Conservation (phyloP, 164 flowering plant genomes). For the Vitis amurensis region DNA sequence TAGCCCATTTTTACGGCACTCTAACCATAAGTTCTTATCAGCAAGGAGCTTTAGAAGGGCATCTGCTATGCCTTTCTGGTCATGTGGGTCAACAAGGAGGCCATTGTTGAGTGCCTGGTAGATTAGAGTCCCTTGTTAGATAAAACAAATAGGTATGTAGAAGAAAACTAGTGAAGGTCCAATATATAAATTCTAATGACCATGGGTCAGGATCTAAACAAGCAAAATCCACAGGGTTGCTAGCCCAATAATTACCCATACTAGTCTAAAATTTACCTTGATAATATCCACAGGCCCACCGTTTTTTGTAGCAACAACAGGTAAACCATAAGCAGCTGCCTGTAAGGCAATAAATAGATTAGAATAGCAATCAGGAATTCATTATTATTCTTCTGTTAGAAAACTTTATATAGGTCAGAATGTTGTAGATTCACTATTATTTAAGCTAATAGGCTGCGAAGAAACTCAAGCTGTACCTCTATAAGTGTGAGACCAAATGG, state of each 20-base stretch:
- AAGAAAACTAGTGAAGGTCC: too few species aligned
- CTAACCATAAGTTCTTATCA: conserved; percentile 65
- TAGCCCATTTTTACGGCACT: conserved; percentile 65
- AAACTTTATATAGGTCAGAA: too few species aligned
- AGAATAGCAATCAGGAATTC: background rate
- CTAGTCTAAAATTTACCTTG: conserved; percentile 36
- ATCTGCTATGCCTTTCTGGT: conserved; percentile 63
- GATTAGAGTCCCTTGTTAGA: conserved; percentile 7
- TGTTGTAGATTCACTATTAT: too few species aligned
- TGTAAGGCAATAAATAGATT: conserved; percentile 17
- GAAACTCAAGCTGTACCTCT: conserved; percentile 25
- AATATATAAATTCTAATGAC: too few species aligned
- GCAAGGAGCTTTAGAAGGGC: conserved; percentile 82
- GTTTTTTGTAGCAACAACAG: conserved; percentile 70
- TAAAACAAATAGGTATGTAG: background rate
- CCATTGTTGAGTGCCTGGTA: conserved; percentile 68
- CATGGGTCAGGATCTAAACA: too few species aligned
- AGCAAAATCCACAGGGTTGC: too few species aligned
- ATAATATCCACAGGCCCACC: conserved; percentile 81
- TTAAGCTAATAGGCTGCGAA: too few species aligned
- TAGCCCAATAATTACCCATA: too few species aligned
- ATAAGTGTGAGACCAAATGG: conserved; percentile 74
- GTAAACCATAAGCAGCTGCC: conserved; percentile 84
- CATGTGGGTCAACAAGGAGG: conserved; percentile 73
- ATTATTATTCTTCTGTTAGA: too few species aligned